Conservation (phyloP, 495 filamentous ascomycete species). For the Pyrenopolyporus hunteri region DNA sequence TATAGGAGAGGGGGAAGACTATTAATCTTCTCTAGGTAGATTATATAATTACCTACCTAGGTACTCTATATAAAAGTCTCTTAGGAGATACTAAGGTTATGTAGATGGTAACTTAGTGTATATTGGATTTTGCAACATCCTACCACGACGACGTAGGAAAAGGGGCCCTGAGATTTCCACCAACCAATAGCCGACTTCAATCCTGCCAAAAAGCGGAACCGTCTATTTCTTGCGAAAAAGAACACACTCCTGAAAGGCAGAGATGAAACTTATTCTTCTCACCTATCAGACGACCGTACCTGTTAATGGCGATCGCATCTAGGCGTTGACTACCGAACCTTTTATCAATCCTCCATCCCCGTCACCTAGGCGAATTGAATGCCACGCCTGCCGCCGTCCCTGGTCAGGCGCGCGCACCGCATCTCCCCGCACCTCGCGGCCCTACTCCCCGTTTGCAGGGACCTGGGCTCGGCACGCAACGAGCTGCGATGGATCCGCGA, state of each 20-base stretch:
- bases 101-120: no score
- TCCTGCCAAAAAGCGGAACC: neutral
- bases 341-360: no score
- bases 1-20: no score
- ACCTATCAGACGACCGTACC: neutral
- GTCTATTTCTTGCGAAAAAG: neutral
- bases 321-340: neutral
- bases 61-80: no score
- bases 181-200: neutral
- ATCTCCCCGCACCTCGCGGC: slow-evolving; percentile 65
- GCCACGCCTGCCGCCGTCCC: slow-evolving; percentile 72
- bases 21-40: no score
- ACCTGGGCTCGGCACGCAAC: slow-evolving; percentile 67
- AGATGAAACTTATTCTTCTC: no score
- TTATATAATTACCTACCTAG: no score
- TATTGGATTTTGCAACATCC: no score
- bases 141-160: no score
- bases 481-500: slow-evolving; percentile 89
- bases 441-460: slow-evolving; percentile 73
- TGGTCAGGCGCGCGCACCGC: slow-evolving; percentile 62
- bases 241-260: no score
- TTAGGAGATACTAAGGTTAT: no score
- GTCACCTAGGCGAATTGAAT: slow-evolving; percentile 57
- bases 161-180: neutral
- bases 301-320: no score